Base-by-base conservation (phyloP, 306 rosid species). In the Albizia julibrissin region DNA sequence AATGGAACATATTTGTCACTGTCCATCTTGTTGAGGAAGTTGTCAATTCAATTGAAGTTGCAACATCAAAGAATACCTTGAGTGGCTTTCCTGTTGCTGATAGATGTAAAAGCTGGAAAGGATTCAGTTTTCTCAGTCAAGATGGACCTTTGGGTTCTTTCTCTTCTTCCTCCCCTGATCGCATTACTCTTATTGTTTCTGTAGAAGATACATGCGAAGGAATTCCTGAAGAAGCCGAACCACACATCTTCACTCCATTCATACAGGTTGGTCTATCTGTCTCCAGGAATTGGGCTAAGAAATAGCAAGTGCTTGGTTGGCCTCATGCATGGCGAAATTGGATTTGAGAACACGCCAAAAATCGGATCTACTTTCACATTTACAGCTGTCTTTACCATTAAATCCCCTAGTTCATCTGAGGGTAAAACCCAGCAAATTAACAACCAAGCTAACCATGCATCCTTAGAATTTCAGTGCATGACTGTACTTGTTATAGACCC, bases 131-230 rank as follows among this genome's bases (percentile, higher is more conserved):
- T n/a, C n/a, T n/a, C n/a, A 82, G 82, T 78, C 91, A 84, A 81
- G 96, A 95, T 54, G 93, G 89, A 56, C 83, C 87, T n/a, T 72
- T 85, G 43, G 86, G 83, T 73, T 86, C 81, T 64, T 86, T 89
- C 86, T 77, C 90, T n/a, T 83, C 92, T 27, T 81, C 91, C 50
- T 83, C 93, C 61, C n/a, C n/a, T n/a, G n/a, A n/a, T n/a, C n/a
- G n/a, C n/a, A n/a, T n/a, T n/a, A n/a, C n/a, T n/a, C n/a, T 95
- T 73, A 91, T 95, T 80, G 94, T 95, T 71, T 95, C 98, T 10
- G 99, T 95, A 50, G 99, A 95, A 86, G 99, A 95, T 86, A 95
- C 99, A 1, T 98, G 99, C 21, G 94, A 84, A 24, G 99, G 99
- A 56, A 95, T 95, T 82, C 99, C 99, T 65, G 15, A 49, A 21